Base-by-base conservation (phyloP, 225 moss, liverwort and hornwort species). In the Ulota crispa region DNA sequence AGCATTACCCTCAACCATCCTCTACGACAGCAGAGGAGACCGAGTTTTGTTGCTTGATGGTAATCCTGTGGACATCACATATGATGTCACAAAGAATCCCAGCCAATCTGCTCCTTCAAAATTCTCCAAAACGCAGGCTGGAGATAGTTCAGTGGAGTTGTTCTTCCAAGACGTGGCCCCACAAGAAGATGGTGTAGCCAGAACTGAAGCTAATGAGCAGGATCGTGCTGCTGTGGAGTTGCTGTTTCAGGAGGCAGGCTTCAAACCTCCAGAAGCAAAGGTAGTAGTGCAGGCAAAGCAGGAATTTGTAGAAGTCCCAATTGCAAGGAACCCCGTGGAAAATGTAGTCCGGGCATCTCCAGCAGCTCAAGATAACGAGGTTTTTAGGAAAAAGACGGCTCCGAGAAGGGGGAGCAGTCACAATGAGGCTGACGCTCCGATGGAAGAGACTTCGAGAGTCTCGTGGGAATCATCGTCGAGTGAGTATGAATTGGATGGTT, bases 11-110 rank as follows among this genome's bases (percentile, higher is more conserved):
- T 82, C 82, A 26, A 82, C 76, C 34, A 68, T 82, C 37, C 76
- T 82, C 18, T 82, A 60, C 4, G 82, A 82, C 60, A 76, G 82
- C 23, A 75, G 81, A 81, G 80, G 78, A 78, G 83, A 83, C 45
- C 74, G 75, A 78, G 75, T 71, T 78, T 80, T 76, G 77, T 69
- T 82, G 78, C 57, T 77, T 61, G 76, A 84, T 45, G 80, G 64
- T 56, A 77, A 50, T 42, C 72, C 78, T 54, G 41, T 67, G 86
- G 65, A 65, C 43, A 72, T 62, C 67, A 47, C 80, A 30, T 34
- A 32, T 65, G 83, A 77, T 79, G 24, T 73, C 57, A 53, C 64
- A 47, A 83, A 68, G 36, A 82, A 57, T 16, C 62, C 36, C 19
- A 68, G 72, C 73, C 75, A 78, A 75, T 79, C 87, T 57, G 11